Conservation (phyloP, 257 asterid species). For the Salvia miltiorrhiza region DNA sequence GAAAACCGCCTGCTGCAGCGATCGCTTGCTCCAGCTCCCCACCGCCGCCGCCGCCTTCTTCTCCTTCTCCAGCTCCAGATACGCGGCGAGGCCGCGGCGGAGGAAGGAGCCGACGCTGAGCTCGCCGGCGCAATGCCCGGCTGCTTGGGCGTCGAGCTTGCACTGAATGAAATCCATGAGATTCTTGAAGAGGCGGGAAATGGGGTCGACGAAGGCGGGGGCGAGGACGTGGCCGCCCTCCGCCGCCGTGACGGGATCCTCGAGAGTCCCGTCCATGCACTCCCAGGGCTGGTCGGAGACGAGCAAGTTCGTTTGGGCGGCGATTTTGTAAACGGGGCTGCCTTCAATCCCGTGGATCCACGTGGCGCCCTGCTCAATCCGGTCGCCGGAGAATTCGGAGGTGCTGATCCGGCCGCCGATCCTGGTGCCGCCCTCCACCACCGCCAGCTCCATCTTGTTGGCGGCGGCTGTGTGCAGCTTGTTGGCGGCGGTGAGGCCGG, state of each 20-base stretch:
- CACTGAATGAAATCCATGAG: conserved; percentile 72
- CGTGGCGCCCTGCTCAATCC: conserved; percentile 86
- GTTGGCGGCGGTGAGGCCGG: conserved; percentile 85
- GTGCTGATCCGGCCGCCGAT: conserved; percentile 86
- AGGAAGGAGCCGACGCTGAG: conserved; percentile 57
- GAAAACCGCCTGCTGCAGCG: conserved; percentile 50
- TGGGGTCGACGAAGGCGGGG: conserved; percentile 53
- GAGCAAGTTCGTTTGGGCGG: conserved; percentile 37
- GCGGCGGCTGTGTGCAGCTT: conserved; percentile 46
- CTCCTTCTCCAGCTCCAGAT: conserved; percentile 30
- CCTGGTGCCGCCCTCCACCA: conserved; percentile 75
- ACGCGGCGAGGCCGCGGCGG: conserved; percentile 56
- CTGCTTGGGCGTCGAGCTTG: conserved; percentile 15
- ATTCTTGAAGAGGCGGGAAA: conserved; percentile 48
- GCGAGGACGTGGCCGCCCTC: conserved; percentile 58
- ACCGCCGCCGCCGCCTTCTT: neutral
- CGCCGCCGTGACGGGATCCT: conserved; percentile 52
- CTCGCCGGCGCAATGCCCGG: conserved; percentile 9
- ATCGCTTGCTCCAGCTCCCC: conserved; percentile 49
- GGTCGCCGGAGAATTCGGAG: conserved; percentile 64
- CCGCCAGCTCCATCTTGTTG: conserved; percentile 44
- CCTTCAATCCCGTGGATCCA: conserved; percentile 94
- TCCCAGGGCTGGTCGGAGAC: conserved; percentile 75
- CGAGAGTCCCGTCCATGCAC: conserved; percentile 56
- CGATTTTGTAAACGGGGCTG: conserved; percentile 72